phyloP scores from a whole-genome alignment of 2,329 filamentous ascomycete species.

The Venturiaceae sp. region DNA sequence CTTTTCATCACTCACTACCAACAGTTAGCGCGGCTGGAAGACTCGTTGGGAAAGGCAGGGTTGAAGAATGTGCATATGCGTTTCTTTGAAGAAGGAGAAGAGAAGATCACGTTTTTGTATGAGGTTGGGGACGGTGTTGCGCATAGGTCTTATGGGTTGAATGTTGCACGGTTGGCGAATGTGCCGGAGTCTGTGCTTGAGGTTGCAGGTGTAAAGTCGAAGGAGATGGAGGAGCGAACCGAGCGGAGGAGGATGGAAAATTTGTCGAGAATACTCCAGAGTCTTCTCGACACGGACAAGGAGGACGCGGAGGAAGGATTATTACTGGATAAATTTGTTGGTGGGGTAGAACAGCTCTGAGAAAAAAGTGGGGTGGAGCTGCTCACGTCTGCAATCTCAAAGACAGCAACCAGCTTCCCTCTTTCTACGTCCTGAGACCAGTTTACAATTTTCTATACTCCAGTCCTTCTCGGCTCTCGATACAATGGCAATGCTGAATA shows the following conservation, averaged over 20 bases:
- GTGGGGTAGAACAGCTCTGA: not conserved
- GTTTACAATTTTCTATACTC: too few species aligned
- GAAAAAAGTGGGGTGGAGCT: too few species aligned
- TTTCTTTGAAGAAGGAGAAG: constrained; percentile 64
- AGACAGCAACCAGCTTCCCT: too few species aligned
- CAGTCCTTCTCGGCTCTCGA: too few species aligned
- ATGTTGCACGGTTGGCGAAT: constrained; percentile 79
- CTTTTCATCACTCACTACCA: constrained; percentile 99
- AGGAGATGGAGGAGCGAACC: constrained; percentile 61
- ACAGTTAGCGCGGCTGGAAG: constrained; percentile 63
- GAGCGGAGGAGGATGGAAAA: not conserved
- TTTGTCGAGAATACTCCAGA: not conserved
- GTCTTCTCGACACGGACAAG: not conserved
- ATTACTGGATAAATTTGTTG: not conserved
- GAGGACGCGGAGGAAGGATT: not conserved
- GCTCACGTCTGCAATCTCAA: too few species aligned
- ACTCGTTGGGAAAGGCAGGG: constrained; percentile 52
- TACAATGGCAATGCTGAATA: too few species aligned
- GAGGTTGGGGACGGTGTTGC: constrained; percentile 86
- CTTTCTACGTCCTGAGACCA: too few species aligned
- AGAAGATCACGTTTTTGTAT: constrained; percentile 90
- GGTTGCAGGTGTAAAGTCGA: constrained; percentile 68
- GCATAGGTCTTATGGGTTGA: constrained; percentile 87
- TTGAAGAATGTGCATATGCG: constrained; percentile 90
- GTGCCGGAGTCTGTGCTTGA: constrained; percentile 71